phyloP scores from a whole-genome alignment of 192 early-diverging fungal genomes.

The Coemansia umbellata region DNA sequence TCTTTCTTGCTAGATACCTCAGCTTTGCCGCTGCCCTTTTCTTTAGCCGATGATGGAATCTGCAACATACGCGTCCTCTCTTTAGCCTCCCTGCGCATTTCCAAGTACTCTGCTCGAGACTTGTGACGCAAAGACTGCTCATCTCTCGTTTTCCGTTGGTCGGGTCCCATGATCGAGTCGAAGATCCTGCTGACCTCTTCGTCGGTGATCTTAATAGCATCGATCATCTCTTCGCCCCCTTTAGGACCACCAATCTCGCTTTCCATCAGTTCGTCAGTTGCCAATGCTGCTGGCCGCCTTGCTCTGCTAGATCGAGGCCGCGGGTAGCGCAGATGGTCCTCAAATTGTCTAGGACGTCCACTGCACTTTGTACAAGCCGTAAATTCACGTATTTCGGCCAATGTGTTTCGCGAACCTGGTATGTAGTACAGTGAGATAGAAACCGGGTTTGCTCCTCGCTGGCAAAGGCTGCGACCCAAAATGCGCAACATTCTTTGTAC shows the following conservation, averaged over 20 bases:
- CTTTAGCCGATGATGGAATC: too few relatives aligned
- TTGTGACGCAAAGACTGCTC: constrained; percentile 42
- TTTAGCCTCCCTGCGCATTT: constrained; percentile 15
- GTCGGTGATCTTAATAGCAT: constrained; percentile 32
- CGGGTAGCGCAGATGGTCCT: constrained; percentile 36
- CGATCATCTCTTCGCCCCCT: constrained; percentile 4
- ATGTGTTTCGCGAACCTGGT: too few relatives aligned
- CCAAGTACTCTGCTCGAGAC: constrained; percentile 26
- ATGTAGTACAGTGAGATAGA: too few relatives aligned
- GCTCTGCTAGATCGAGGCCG: constrained; percentile 15
- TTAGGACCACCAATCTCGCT: background rate
- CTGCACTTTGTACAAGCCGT: background rate
- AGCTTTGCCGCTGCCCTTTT: too few relatives aligned
- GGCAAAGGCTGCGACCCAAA: constrained; percentile 1
- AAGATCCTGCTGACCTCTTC: constrained; percentile 42
- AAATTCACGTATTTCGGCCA: too few relatives aligned
- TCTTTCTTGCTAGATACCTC: too few relatives aligned
- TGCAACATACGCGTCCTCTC: constrained; percentile 4
- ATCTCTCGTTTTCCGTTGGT: constrained; percentile 21
- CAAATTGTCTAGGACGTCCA: constrained; percentile 13
- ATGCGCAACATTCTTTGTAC: constrained; percentile 40
- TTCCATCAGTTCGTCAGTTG: constrained; percentile 16
- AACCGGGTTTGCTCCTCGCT: background rate
- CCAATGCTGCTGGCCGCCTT: constrained; percentile 17
- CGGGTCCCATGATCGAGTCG: constrained; percentile 33